phyloP scores from a whole-genome alignment of 306 rosid genomes.

The Lagenaria siceraria region DNA sequence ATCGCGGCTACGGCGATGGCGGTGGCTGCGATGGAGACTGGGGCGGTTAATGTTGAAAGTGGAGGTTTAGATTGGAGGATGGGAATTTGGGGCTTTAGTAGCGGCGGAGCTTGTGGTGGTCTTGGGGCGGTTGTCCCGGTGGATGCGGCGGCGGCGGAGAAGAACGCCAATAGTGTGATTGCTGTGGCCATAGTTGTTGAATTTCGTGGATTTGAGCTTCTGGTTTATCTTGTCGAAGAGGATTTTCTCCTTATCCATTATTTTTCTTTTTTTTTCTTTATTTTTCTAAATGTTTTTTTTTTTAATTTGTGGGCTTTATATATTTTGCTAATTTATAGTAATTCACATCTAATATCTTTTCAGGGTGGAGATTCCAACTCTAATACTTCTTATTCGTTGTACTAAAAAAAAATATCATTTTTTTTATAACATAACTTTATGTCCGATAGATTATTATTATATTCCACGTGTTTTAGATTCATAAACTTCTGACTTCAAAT shows the following conservation, averaged over 20 bases:
- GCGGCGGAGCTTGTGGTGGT: slow-evolving; percentile 17
- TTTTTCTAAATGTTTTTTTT: neutral
- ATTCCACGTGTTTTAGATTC: too few species aligned
- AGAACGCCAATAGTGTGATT: slow-evolving; percentile 39
- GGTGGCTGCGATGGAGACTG: slow-evolving; percentile 15
- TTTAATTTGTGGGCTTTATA: neutral
- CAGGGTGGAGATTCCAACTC: too few species aligned
- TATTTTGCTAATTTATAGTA: neutral
- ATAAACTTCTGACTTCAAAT: too few species aligned
- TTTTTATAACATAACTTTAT: too few species aligned
- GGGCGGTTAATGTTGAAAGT: slow-evolving; percentile 15
- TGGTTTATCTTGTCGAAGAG: neutral
- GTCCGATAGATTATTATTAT: too few species aligned
- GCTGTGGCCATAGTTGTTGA: slow-evolving; percentile 32
- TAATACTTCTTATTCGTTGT: too few species aligned
- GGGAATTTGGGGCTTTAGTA: slow-evolving; percentile 17
- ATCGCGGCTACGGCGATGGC: slow-evolving; percentile 34
- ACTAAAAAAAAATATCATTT: too few species aligned
- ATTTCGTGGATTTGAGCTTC: neutral
- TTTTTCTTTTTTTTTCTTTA: neutral
- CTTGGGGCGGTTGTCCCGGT: slow-evolving; percentile 19
- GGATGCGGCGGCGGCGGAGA: slow-evolving; percentile 17
- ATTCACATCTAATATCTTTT: too few species aligned
- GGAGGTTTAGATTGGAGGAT: slow-evolving; percentile 26
- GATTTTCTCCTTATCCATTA: slow-evolving; percentile 7